phyloP scores from a whole-genome alignment of 306 rosid species.

The Chamaecrista fasciculata region DNA sequence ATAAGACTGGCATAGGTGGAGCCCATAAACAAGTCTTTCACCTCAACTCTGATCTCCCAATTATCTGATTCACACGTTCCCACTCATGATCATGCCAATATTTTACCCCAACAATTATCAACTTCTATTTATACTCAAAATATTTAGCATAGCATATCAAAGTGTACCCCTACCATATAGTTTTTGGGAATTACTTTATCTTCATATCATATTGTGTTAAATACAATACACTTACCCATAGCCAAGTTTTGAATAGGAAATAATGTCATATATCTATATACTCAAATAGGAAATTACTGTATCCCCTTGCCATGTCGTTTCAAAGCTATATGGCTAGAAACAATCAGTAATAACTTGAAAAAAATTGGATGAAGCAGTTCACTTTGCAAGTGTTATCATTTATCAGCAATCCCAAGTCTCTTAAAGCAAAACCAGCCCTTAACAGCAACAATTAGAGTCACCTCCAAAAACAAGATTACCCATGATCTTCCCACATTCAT shows the following conservation, averaged over 20 bases:
- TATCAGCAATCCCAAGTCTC: neutral
- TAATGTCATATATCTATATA: no score
- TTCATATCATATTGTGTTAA: no score
- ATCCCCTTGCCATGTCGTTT: neutral
- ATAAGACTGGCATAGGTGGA: neutral
- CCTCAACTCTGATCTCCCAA: neutral
- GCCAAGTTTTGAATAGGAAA: neutral
- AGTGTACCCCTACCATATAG: neutral
- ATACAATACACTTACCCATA: neutral
- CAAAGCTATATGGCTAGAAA: neutral
- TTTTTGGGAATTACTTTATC: neutral
- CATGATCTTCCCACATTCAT: neutral
- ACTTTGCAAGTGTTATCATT: neutral
- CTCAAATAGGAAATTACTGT: neutral
- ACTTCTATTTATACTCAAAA: neutral
- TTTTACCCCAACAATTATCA: neutral
- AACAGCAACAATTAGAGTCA: neutral
- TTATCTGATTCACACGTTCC: neutral
- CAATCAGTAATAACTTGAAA: neutral
- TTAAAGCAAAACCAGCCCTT: neutral
- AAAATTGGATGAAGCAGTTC: neutral
- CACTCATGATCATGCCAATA: neutral
- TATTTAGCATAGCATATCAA: neutral
- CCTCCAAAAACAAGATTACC: slow-evolving; percentile 10
- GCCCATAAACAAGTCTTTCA: neutral